Conservation (phyloP, 1,139 yeast species). For the Nakaseomyces uthaithaninus region DNA sequence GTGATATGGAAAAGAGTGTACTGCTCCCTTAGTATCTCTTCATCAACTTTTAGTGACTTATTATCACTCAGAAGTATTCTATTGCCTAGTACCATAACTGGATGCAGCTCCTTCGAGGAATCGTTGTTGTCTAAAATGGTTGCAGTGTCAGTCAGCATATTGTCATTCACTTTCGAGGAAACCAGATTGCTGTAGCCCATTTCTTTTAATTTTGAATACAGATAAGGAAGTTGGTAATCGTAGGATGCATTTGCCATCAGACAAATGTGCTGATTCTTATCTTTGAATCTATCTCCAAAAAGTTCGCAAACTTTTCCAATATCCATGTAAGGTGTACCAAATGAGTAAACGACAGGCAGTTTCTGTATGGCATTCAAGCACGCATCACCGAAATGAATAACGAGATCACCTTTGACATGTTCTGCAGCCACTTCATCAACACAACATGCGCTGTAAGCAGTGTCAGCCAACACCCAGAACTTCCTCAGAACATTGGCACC, state of each 20-base stretch:
- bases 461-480: constrained; percentile 81
- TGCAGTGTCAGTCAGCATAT: constrained; percentile 28
- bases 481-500: constrained; percentile 24
- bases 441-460: constrained; percentile 92
- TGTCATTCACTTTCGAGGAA: constrained; percentile 43
- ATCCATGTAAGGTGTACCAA: constrained; percentile 58
- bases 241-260: constrained; percentile 66
- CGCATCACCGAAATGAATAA: constrained; percentile 92
- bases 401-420: constrained; percentile 78
- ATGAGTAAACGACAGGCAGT: constrained; percentile 65
- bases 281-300: constrained; percentile 38
- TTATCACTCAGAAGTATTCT: constrained; percentile 20
- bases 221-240: constrained; percentile 36
- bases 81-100: constrained; percentile 23
- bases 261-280: constrained; percentile 37
- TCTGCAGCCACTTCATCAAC: constrained; percentile 96
- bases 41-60: constrained; percentile 8
- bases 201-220: constrained; percentile 34
- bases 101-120: constrained; percentile 3
- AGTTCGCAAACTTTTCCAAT: constrained; percentile 29
- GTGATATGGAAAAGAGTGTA: constrained; percentile 63
- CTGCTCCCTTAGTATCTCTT: constrained; percentile 26
- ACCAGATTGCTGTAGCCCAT: constrained; percentile 39
- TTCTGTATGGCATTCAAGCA: constrained; percentile 73
- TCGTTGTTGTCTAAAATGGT: constrained; percentile 40